Evolutionary conservation across 164 flowering plant genomes (phyloP).

Genomic region (Aristolochia contorta): DNA sequence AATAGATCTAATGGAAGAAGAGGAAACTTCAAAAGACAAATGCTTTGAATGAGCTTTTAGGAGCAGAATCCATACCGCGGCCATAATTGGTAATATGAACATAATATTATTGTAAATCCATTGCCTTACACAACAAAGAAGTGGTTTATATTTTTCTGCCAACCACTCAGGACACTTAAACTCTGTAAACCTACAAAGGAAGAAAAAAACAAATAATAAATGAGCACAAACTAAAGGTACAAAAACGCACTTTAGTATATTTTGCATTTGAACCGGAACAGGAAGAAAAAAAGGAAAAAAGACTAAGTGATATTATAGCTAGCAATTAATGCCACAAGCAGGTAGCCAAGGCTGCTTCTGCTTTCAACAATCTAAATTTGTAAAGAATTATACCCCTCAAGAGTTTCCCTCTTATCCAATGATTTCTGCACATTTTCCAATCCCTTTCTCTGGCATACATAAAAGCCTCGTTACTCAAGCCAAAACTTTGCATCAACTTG

Average conservation of each 20-base stretch:
- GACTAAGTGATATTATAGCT: neutral
- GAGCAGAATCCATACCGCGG: slow-evolving; percentile 41
- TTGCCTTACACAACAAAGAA: slow-evolving; percentile 47
- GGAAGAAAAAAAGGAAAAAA: neutral
- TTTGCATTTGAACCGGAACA: too few species aligned
- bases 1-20: slow-evolving; percentile 9
- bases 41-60: slow-evolving; percentile 6
- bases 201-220: neutral
- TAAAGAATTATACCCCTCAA: slow-evolving; percentile 39
- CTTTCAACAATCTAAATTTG: slow-evolving; percentile 2
- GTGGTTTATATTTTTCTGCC: slow-evolving; percentile 57
- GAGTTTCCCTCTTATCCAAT: slow-evolving; percentile 38
- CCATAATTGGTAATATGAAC: slow-evolving; percentile 32
- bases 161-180: slow-evolving; percentile 72
- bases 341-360: neutral
- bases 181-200: slow-evolving; percentile 48
- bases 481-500: slow-evolving; percentile 21
- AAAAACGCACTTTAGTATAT: too few species aligned
- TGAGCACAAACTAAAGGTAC: too few species aligned
- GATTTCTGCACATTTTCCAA: slow-evolving; percentile 27
- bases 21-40: neutral
- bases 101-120: slow-evolving; percentile 51
- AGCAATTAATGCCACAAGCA: too few species aligned
- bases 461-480: slow-evolving; percentile 23
- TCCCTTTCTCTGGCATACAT: slow-evolving; percentile 38